Evolutionary conservation across 2,329 filamentous ascomycete genomes (phyloP).

Genomic region (Ophiosphaerella korrae): DNA sequence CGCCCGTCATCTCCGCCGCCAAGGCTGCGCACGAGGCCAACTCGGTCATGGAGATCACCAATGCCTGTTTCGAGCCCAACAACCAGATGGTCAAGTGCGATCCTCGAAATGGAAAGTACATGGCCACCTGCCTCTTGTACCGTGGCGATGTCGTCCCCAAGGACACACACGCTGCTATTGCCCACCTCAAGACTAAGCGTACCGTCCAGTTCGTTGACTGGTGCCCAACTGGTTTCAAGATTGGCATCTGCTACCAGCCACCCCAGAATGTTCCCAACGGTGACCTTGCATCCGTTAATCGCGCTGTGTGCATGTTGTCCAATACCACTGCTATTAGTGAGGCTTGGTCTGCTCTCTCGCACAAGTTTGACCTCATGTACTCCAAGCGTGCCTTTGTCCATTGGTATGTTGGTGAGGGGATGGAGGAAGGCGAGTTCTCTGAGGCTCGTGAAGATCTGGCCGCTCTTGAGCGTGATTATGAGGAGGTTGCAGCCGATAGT

Average conservation of each 20-base stretch:
- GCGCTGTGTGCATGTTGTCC: slow-evolving; percentile 83
- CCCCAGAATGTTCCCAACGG: slow-evolving; percentile 95
- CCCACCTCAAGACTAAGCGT: slow-evolving; percentile 70
- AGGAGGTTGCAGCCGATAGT: slow-evolving; percentile 71
- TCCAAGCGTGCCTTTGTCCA: slow-evolving; percentile 77
- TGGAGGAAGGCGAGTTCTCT: slow-evolving; percentile 90
- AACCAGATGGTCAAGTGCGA: slow-evolving; percentile 81
- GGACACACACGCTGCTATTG: slow-evolving; percentile 70
- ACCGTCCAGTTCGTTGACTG: slow-evolving; percentile 77
- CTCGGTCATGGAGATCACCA: slow-evolving; percentile 76
- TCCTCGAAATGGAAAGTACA: slow-evolving; percentile 76
- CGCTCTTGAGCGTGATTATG: slow-evolving; percentile 84
- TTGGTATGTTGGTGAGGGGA: slow-evolving; percentile 86
- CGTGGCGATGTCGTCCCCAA: slow-evolving; percentile 73
- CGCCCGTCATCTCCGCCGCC: slow-evolving; percentile 71
- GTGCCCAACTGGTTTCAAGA: slow-evolving; percentile 78
- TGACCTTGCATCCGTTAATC: slow-evolving; percentile 96
- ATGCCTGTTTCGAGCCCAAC: slow-evolving; percentile 72
- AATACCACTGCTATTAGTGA: slow-evolving; percentile 77
- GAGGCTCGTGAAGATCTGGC: slow-evolving; percentile 86
- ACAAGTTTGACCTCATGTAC: slow-evolving; percentile 81
- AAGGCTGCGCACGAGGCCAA: slow-evolving; percentile 87
- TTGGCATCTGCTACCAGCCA: slow-evolving; percentile 76
- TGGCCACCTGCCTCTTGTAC: slow-evolving; percentile 74
- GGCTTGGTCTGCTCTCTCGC: slow-evolving; percentile 72